phyloP scores from a whole-genome alignment of 805 yeast species.

The Isabelozyma heimii region DNA sequence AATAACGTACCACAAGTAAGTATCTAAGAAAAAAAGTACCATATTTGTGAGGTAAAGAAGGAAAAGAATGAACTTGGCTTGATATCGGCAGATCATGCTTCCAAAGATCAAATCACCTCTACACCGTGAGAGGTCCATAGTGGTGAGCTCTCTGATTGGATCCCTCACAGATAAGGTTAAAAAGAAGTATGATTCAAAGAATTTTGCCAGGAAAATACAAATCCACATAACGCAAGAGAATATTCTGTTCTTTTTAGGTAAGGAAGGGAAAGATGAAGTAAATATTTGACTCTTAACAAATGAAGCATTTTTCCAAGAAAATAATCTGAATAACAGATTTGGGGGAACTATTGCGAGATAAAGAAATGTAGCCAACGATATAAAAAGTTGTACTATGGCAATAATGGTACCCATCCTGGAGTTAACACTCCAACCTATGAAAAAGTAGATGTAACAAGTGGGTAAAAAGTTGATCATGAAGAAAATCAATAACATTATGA shows the following conservation, averaged over 20 bases:
- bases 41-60: slow-evolving; percentile 25
- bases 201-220: slow-evolving; percentile 29
- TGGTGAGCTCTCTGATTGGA: slow-evolving; percentile 27
- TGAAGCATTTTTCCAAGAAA: slow-evolving; percentile 4
- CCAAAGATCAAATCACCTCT: slow-evolving; percentile 24
- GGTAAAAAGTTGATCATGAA: slow-evolving; percentile 22
- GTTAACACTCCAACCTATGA: slow-evolving; percentile 18
- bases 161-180: slow-evolving; percentile 33
- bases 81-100: slow-evolving; percentile 21
- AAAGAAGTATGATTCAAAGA: slow-evolving; percentile 34
- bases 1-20: slow-evolving; percentile 40
- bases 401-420: slow-evolving; percentile 21
- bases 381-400: slow-evolving; percentile 21
- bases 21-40: slow-evolving; percentile 35
- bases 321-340: slow-evolving; percentile 12
- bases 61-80: slow-evolving; percentile 22
- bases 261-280: slow-evolving; percentile 22
- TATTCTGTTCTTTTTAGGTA: slow-evolving; percentile 16
- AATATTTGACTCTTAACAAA: slow-evolving; percentile 10
- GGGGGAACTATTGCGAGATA: slow-evolving; percentile 30
- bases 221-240: slow-evolving; percentile 29
- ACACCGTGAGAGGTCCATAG: slow-evolving; percentile 25
- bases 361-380: slow-evolving; percentile 25
- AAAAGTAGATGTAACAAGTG: slow-evolving; percentile 25
- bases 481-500: slow-evolving; percentile 13